These are phyloP conservation scores for Tieghemiomyces parasiticus DNA, from an alignment of 192 early-diverging fungal species.

Conservation along the genomic window DNA sequence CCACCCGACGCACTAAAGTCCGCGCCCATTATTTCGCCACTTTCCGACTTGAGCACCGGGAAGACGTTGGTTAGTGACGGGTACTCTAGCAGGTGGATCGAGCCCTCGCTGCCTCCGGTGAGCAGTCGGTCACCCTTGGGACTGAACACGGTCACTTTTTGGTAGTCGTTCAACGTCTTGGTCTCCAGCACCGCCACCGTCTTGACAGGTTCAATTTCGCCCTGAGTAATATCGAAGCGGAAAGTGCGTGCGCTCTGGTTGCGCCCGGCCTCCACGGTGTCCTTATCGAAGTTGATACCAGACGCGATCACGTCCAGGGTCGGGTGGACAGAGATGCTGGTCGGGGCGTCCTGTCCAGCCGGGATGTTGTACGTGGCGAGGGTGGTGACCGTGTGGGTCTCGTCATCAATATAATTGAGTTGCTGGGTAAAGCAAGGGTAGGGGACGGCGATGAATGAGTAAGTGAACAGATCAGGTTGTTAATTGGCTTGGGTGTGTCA, in stretches of 20 bases:
- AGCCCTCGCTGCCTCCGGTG: slow-evolving; percentile 5
- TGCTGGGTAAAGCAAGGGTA: not conserved
- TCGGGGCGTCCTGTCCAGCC: slow-evolving; percentile 2
- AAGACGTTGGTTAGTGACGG: not conserved
- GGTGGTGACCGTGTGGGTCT: not conserved
- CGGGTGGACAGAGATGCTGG: not conserved
- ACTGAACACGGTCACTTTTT: slow-evolving; percentile 1
- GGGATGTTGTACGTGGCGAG: not conserved
- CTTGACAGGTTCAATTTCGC: not conserved
- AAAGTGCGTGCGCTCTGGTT: not conserved
- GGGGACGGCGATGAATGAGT: too few relatives aligned
- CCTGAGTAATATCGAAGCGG: not conserved
- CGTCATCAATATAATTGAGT: not conserved
- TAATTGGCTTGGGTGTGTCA: too few relatives aligned
- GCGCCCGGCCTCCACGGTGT: not conserved
- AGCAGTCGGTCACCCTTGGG: slow-evolving; percentile 3
- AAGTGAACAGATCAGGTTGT: too few relatives aligned
- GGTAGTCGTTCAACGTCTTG: slow-evolving; percentile 6
- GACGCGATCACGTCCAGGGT: not conserved
- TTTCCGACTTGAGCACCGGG: not conserved
- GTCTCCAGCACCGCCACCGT: not conserved
- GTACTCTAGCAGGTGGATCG: not conserved
- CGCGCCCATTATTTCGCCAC: slow-evolving; percentile 1
- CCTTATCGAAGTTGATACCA: not conserved
- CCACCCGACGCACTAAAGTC: slow-evolving; percentile 1